Evolutionary conservation across 768 basidiomycete genomes (phyloP).

Genomic region (Baorangia bicolor): DNA sequence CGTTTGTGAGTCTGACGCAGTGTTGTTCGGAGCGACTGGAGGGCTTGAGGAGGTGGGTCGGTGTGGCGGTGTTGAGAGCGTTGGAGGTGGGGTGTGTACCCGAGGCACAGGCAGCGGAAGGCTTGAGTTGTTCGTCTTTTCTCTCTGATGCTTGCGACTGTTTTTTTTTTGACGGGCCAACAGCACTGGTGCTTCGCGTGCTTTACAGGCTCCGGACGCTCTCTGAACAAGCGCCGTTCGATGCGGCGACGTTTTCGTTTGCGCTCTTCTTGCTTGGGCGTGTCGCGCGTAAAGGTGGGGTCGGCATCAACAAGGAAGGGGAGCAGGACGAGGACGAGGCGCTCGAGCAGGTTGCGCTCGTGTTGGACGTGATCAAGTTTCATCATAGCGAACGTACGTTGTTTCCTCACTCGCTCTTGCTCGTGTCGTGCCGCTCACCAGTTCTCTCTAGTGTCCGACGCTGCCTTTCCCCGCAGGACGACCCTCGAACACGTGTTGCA

Average conservation of each 20-base stretch:
- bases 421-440: constrained; percentile 9
- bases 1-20: constrained; percentile 68
- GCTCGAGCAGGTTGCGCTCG: constrained; percentile 78
- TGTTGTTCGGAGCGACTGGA: constrained; percentile 77
- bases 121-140: constrained; percentile 40
- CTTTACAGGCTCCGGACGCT: constrained; percentile 80
- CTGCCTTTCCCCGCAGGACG: constrained; percentile 69
- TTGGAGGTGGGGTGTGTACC: constrained; percentile 66
- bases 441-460: constrained; percentile 53
- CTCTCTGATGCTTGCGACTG: not conserved
- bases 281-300: constrained; percentile 68
- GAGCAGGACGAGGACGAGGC: constrained; percentile 51
- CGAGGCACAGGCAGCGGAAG: constrained; percentile 70
- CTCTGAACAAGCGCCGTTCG: constrained; percentile 79
- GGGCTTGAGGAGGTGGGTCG: constrained; percentile 67
- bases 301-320: constrained; percentile 37
- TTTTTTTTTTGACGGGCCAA: not conserved
- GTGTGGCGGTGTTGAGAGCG: constrained; percentile 80
- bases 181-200: constrained; percentile 80
- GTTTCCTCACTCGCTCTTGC: not conserved
- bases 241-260: constrained; percentile 84
- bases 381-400: constrained; percentile 33
- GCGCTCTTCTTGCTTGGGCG: constrained; percentile 70
- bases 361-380: constrained; percentile 40
- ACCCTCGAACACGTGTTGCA: constrained; percentile 70